Base-by-base conservation (phyloP, 2,329 filamentous ascomycete species). In the Lecanicillium sp. region DNA sequence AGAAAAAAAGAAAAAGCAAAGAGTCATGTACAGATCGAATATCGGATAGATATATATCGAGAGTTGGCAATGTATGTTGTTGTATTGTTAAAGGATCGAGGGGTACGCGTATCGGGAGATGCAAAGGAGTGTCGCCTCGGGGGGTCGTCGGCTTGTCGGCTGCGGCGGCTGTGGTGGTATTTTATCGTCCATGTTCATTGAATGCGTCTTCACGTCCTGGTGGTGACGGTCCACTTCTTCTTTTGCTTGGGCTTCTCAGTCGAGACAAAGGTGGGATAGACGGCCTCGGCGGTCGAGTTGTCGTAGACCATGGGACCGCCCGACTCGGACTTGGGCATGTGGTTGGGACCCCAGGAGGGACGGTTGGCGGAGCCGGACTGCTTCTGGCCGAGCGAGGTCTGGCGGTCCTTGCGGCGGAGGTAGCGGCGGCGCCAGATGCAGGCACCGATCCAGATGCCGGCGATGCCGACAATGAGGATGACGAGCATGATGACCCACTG, bases 401-500 rank as follows among this genome's bases (percentile, higher is more conserved):
- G 71, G 33, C 73, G 73, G 58, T 86, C 83, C 66, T 75, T 81
- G 67, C 81, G 86, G 54, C 80, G 80, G 54, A 88, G 72, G 65
- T 90, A 85, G 55, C 84, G 83, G 49, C 82, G 81, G 55, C 87
- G 85, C 68, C 87, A 80, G 63, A 85, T 78, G 59, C 83, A 79
- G 32, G 83, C 84, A 15, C 78, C 73, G 32, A 84, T 67, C 73
- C 84, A 86, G 58, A 88, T 77, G 49, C 73, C 72, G 12, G 75
- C 68, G 52, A 94, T 86, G 45, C 73, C 83, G 51, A 91, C 70
- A 36, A 84, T 75, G 23, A 94, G 74, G 52, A 91, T 70, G 54
- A 89, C 82, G 45, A 93, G 73, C 75, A 93, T 88, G 53, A 91
- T 74, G 38, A 94, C 79, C 87, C 87, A 95, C 69, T 82, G 76